phyloP scores from a whole-genome alignment of 495 filamentous ascomycete species.

The Aspergillus campestris region DNA sequence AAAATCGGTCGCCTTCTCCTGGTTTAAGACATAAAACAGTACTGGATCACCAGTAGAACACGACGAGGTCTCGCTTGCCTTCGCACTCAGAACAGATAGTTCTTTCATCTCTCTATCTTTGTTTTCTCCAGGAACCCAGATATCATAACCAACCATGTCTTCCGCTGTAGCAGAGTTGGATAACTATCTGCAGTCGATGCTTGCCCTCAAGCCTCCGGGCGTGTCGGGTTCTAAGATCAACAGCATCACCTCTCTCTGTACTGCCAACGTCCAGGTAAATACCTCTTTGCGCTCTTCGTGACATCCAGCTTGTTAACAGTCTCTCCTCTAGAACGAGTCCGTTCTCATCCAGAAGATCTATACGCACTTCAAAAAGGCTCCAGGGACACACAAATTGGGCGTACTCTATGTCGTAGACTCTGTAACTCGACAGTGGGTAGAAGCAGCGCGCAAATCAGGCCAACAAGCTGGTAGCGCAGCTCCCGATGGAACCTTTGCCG shows the following conservation, averaged over 20 bases:
- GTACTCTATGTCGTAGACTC: constrained; percentile 99
- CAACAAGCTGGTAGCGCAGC: constrained; percentile 70
- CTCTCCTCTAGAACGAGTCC: constrained; percentile 69
- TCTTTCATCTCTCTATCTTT: constrained; percentile 7
- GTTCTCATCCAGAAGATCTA: constrained; percentile 93
- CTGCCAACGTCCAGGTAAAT: constrained; percentile 86
- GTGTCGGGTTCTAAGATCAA: constrained; percentile 86
- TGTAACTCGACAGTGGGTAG: constrained; percentile 97
- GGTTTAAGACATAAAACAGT: constrained; percentile 6
- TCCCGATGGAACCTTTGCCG: constrained; percentile 84
- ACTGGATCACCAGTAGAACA: constrained; percentile 22
- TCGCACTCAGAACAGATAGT: constrained; percentile 6
- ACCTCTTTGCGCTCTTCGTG: constrained; percentile 1
- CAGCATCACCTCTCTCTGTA: constrained; percentile 76
- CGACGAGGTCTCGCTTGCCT: constrained; percentile 1
- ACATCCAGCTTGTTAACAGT: background rate
- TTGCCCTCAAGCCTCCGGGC: constrained; percentile 81
- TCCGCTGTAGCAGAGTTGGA: constrained; percentile 87
- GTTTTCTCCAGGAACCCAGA: constrained; percentile 5
- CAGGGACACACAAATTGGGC: constrained; percentile 91
- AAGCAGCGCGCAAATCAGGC: constrained; percentile 78
- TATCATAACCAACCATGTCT: constrained; percentile 46
- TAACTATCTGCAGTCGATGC: constrained; percentile 82
- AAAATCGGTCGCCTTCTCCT: constrained; percentile 6
- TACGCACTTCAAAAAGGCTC: constrained; percentile 94